Conservation (phyloP, 2,329 filamentous ascomycete genomes). For the Clathrospora elynae region DNA sequence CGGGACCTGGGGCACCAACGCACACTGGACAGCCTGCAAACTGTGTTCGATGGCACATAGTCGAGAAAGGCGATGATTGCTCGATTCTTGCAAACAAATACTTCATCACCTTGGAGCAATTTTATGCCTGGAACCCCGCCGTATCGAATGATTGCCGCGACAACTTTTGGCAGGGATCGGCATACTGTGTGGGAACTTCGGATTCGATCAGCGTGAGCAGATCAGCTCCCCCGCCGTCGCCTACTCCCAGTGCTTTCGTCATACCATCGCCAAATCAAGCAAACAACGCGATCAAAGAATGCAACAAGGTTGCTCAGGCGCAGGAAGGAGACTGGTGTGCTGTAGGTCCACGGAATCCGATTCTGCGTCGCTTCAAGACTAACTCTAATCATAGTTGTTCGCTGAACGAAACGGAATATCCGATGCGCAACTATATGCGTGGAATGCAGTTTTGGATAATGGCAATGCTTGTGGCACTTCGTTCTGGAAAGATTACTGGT, state of each 20-base stretch:
- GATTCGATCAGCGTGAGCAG: constrained; percentile 6
- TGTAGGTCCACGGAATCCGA: constrained; percentile 2
- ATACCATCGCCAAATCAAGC: constrained; percentile 3
- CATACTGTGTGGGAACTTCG: constrained; percentile 6
- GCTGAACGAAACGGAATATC: constrained; percentile 6
- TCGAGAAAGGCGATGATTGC: constrained; percentile 1
- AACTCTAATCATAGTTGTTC: constrained; percentile 5
- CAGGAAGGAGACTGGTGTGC: constrained; percentile 4
- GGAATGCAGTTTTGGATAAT: neutral
- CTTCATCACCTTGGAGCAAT: constrained; percentile 3
- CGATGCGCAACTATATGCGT: neutral
- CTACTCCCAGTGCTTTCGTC: constrained; percentile 1
- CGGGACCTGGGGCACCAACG: neutral
- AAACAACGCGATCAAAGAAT: constrained; percentile 3
- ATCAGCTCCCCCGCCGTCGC: constrained; percentile 2
- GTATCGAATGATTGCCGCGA: constrained; percentile 1
- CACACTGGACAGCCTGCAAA: constrained; percentile 6
- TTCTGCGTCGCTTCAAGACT: no score
- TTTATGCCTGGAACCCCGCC: constrained; percentile 4
- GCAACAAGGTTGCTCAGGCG: constrained; percentile 5
- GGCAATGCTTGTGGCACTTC: constrained; percentile 1
- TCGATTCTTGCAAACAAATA: constrained; percentile 1
- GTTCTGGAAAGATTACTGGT: constrained; percentile 3
- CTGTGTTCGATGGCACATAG: constrained; percentile 2
- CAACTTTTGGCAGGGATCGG: constrained; percentile 2